Percentiles rank a stretch among this genome's conserved stretches.
These are phyloP conservation scores for Chrysophaeum taylorii DNA, from an alignment of 352 stramenopile genomes.

Conservation along the genomic window DNA sequence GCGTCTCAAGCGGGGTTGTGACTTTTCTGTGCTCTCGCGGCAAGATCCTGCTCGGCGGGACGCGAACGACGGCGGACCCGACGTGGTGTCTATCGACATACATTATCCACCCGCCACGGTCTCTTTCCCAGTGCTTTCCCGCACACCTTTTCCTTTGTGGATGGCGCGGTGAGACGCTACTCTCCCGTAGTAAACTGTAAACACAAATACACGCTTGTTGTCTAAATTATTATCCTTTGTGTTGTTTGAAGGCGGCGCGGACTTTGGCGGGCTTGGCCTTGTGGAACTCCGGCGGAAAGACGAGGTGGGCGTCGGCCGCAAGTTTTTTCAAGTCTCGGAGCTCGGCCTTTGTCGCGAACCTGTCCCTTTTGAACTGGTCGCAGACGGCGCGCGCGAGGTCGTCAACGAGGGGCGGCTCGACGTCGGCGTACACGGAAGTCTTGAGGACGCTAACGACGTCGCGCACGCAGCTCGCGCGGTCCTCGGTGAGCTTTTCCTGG, in stretches of 20 bases:
- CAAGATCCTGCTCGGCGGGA: too few species aligned
- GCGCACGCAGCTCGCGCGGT: conserved; percentile 51
- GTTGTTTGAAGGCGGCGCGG: conserved; percentile 49
- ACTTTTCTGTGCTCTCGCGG: too few species aligned
- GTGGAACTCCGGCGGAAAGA: conserved; percentile 67
- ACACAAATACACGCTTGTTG: too few species aligned
- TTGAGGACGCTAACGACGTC: conserved; percentile 52
- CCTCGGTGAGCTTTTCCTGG: conserved; percentile 48
- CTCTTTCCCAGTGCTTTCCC: too few species aligned
- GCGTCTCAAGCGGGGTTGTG: too few species aligned
- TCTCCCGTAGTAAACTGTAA: too few species aligned
- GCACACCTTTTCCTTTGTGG: too few species aligned
- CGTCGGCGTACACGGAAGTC: conserved; percentile 61
- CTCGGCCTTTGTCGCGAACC: conserved; percentile 36
- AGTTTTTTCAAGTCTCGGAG: conserved; percentile 69
- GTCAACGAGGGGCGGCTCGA: conserved; percentile 54
- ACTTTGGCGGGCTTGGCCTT: conserved; percentile 52
- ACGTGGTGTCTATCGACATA: too few species aligned
- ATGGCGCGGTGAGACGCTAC: too few species aligned
- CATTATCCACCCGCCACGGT: too few species aligned
- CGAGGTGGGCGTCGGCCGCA: conserved; percentile 50
- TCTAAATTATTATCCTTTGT: too few species aligned
- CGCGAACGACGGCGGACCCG: too few species aligned
- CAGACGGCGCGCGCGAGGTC: conserved; percentile 47
- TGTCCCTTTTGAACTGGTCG: conserved; percentile 54